Percentiles rank a stretch among this genome's conserved stretches.
Evolutionary conservation across 2,329 filamentous ascomycete genomes (phyloP).

Genomic region (Aureobasidium melanogenum): DNA sequence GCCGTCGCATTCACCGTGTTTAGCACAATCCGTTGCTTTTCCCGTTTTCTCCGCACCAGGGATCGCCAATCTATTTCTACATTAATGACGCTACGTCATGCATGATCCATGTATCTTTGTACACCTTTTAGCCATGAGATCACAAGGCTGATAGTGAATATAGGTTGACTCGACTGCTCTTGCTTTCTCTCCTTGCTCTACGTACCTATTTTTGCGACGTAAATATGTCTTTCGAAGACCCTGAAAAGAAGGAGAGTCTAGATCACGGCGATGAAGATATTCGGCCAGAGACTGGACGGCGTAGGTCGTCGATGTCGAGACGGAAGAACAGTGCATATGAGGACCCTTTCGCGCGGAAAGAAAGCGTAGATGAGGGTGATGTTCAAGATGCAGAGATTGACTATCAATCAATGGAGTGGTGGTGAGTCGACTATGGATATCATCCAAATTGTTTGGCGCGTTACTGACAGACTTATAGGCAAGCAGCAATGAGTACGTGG

Average conservation of each 20-base stretch:
- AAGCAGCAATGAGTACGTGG: slow-evolving; percentile 33
- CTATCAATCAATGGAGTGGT: slow-evolving; percentile 45
- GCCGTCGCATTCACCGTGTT: neutral
- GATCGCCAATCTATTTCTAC: neutral
- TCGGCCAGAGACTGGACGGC: neutral
- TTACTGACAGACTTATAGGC: slow-evolving; percentile 22
- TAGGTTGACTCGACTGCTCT: neutral
- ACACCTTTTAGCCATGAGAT: neutral
- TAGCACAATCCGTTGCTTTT: neutral
- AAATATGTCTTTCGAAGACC: neutral
- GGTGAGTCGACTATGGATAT: slow-evolving; percentile 17
- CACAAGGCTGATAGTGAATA: neutral
- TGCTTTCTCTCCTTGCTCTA: neutral
- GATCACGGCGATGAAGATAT: neutral
- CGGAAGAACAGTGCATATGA: slow-evolving; percentile 7
- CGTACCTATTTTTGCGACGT: neutral
- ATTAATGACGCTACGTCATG: neutral
- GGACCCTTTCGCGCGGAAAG: neutral
- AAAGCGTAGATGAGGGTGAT: neutral
- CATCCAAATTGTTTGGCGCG: too few species aligned
- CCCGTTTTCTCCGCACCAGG: neutral
- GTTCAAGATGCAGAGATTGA: slow-evolving; percentile 30
- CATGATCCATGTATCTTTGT: neutral
- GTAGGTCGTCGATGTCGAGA: slow-evolving; percentile 1
- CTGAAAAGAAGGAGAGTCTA: neutral